Conservation (phyloP, 495 filamentous ascomycete genomes). For the Daldinia decipiens region DNA sequence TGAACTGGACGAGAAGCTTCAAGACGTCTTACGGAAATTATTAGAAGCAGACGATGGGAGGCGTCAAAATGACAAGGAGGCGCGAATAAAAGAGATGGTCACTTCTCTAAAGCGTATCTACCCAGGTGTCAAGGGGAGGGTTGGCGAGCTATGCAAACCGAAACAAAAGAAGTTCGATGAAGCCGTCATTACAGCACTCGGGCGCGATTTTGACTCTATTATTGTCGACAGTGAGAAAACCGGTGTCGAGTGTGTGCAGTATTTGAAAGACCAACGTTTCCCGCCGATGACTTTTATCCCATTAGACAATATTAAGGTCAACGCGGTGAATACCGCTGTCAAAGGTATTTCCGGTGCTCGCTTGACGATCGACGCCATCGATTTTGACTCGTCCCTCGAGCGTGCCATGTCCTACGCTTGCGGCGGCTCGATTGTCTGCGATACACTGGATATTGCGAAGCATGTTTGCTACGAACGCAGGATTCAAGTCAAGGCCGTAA, state of each 20-base stretch:
- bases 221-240: conserved; percentile 97
- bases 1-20: conserved; percentile 90
- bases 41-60: conserved; percentile 83
- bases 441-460: conserved; percentile 84
- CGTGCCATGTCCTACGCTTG: conserved; percentile 95
- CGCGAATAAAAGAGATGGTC: conserved; percentile 78
- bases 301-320: conserved; percentile 95
- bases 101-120: conserved; percentile 89
- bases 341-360: conserved; percentile 88
- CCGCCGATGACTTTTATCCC: conserved; percentile 92
- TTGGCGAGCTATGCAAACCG: conserved; percentile 92
- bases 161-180: conserved; percentile 96
- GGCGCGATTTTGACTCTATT: conserved; percentile 91
- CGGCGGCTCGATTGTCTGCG: conserved; percentile 94
- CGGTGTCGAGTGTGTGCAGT: conserved; percentile 92
- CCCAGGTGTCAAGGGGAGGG: conserved; percentile 87
- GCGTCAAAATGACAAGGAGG: conserved; percentile 84
- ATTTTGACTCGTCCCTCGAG: conserved; percentile 87
- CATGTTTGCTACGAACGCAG: conserved; percentile 86
- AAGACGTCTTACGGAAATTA: conserved; percentile 79
- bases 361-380: conserved; percentile 94
- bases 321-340: conserved; percentile 83
- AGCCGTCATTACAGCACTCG: conserved; percentile 90
- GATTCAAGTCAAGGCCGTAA: conserved; percentile 93
- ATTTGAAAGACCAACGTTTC: conserved; percentile 86